These are phyloP conservation scores for Penicillium paneum DNA, from an alignment of 2,329 filamentous ascomycete genomes.

Conservation along the genomic window DNA sequence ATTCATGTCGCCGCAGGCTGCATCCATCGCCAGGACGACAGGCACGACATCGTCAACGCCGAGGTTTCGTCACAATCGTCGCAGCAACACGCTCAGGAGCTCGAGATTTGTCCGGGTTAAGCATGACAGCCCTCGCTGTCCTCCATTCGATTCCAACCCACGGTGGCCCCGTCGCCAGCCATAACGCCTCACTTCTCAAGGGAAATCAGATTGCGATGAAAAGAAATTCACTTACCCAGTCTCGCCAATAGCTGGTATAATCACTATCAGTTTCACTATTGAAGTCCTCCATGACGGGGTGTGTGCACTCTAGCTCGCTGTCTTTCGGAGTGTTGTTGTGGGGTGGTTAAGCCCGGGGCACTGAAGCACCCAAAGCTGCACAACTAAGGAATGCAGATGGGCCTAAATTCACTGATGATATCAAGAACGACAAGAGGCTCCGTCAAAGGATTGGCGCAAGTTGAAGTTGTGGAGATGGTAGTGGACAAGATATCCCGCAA, in stretches of 20 bases:
- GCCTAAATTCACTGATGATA: not conserved
- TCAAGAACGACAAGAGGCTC: not conserved
- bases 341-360: conserved; percentile 20
- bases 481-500: conserved; percentile 2
- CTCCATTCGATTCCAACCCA: not conserved
- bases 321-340: conserved; percentile 11
- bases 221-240: conserved; percentile 73
- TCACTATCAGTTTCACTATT: conserved; percentile 97
- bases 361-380: conserved; percentile 11
- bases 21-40: not conserved
- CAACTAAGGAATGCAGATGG: conserved; percentile 2
- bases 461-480: not conserved
- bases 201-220: conserved; percentile 2
- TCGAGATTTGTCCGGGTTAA: not conserved
- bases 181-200: not conserved
- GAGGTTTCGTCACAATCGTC: not conserved
- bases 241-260: conserved; percentile 98
- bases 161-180: not conserved
- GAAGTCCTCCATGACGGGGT: conserved; percentile 80
- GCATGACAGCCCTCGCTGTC: not conserved
- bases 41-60: not conserved
- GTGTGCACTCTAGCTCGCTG: not conserved
- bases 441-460: not conserved
- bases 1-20: not conserved
- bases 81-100: not conserved